These are phyloP conservation scores for Vickermania ingenoplastis DNA, from an alignment of 208 protist species.

Conservation along the genomic window DNA sequence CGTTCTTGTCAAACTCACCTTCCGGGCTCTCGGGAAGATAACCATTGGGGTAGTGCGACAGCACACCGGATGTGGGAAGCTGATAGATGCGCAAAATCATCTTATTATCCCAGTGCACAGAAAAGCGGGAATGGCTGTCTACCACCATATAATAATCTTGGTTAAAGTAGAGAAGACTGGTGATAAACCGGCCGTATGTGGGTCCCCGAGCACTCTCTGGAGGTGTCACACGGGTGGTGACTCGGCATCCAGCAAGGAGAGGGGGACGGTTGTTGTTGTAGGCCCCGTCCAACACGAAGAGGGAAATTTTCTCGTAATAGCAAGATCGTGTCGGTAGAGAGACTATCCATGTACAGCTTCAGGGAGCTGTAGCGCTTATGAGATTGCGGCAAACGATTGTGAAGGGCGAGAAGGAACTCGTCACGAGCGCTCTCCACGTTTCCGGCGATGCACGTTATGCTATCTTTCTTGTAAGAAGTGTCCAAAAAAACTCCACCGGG, in stretches of 20 bases:
- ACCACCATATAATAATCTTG: conserved; percentile 85
- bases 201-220: conserved; percentile 49
- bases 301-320: not conserved
- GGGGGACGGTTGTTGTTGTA: conserved; percentile 22
- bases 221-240: conserved; percentile 31
- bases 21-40: conserved; percentile 39
- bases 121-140: conserved; percentile 77
- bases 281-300: conserved; percentile 10
- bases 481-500: conserved; percentile 17
- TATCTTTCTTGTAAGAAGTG: conserved; percentile 14
- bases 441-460: conserved; percentile 23
- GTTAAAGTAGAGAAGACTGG: conserved; percentile 53
- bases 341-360: too few relatives aligned
- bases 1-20: conserved; percentile 27
- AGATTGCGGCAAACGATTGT: too few relatives aligned
- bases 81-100: conserved; percentile 59
- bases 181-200: conserved; percentile 69
- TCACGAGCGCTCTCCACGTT: conserved; percentile 25
- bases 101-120: conserved; percentile 59
- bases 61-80: conserved; percentile 48
- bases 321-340: too few relatives aligned
- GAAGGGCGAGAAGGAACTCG: conserved; percentile 9
- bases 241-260: too few relatives aligned
- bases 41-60: conserved; percentile 77
- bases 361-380: too few relatives aligned